These are phyloP conservation scores for Alternaria hordeiaustralica DNA, from an alignment of 2,329 filamentous ascomycete genomes.

Conservation along the genomic window DNA sequence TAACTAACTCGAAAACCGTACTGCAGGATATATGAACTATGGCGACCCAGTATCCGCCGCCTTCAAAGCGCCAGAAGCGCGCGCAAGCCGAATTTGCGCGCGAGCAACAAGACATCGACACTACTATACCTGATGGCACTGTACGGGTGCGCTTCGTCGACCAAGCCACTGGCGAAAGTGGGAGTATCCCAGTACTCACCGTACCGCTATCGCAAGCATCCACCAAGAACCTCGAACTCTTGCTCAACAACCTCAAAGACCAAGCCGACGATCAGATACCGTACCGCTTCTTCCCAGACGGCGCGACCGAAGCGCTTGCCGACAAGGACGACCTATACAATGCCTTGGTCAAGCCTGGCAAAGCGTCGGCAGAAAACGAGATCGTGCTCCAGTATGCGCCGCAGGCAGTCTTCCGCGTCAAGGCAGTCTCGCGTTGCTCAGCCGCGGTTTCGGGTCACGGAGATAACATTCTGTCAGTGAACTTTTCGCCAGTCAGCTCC, in stretches of 20 bases:
- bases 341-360: conserved; percentile 50
- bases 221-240: conserved; percentile 85
- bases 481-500: conserved; percentile 82
- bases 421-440: conserved; percentile 87
- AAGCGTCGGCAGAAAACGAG: conserved; percentile 63
- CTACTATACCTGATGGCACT: conserved; percentile 71
- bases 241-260: conserved; percentile 83
- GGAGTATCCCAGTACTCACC: conserved; percentile 70
- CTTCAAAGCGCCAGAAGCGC: conserved; percentile 84
- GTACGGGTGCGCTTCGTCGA: conserved; percentile 90
- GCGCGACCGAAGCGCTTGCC: conserved; percentile 51
- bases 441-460: conserved; percentile 90
- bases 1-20: neutral
- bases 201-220: conserved; percentile 84
- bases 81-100: conserved; percentile 74
- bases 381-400: conserved; percentile 72
- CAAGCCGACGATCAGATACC: conserved; percentile 68
- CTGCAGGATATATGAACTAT: conserved; percentile 55
- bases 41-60: conserved; percentile 83
- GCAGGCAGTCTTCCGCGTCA: conserved; percentile 92
- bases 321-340: conserved; percentile 56
- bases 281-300: conserved; percentile 68
- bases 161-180: conserved; percentile 72
- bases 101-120: conserved; percentile 75
- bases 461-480: conserved; percentile 83